Conservation (phyloP, 139 green algal genomes). For the Deuterostichococcus epilithicus region DNA sequence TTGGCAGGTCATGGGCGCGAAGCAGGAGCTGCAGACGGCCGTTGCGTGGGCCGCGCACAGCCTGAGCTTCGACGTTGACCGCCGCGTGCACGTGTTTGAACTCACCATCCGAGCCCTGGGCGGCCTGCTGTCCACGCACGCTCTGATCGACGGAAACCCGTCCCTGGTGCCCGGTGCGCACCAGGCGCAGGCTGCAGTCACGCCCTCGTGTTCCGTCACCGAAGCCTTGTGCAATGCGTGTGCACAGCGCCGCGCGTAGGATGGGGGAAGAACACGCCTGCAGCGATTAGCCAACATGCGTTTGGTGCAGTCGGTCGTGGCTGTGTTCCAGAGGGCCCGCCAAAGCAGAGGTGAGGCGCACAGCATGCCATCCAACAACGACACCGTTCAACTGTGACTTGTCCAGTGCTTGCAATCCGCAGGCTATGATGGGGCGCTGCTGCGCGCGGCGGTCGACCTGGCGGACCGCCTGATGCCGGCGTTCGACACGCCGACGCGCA, state of each 20-base stretch:
- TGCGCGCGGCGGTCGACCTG: constrained; percentile 59
- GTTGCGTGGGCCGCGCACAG: constrained; percentile 40
- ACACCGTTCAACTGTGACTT: background rate
- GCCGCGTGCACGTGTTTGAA: constrained; percentile 58
- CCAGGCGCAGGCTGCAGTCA: too few species aligned
- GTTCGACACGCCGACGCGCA: constrained; percentile 72
- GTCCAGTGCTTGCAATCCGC: constrained; percentile 5
- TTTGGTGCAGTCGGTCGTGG: background rate
- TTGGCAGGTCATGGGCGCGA: constrained; percentile 45
- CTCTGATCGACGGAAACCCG: constrained; percentile 18
- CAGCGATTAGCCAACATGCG: background rate
- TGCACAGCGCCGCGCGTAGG: too few species aligned
- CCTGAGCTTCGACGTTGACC: constrained; percentile 56
- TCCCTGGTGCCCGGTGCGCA: constrained; percentile 6
- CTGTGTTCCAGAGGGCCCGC: too few species aligned
- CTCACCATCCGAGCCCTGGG: constrained; percentile 63
- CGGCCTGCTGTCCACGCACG: constrained; percentile 50
- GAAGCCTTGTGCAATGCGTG: background rate
- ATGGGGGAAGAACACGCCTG: too few species aligned
- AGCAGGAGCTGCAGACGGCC: constrained; percentile 36
- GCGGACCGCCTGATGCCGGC: constrained; percentile 71
- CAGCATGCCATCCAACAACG: too few species aligned
- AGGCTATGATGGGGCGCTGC: constrained; percentile 53
- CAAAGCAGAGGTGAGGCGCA: too few species aligned
- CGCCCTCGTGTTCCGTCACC: background rate